These are phyloP conservation scores for Stygiomarasmius scandens DNA, from an alignment of 1,284 basidiomycete species.

Conservation along the genomic window DNA sequence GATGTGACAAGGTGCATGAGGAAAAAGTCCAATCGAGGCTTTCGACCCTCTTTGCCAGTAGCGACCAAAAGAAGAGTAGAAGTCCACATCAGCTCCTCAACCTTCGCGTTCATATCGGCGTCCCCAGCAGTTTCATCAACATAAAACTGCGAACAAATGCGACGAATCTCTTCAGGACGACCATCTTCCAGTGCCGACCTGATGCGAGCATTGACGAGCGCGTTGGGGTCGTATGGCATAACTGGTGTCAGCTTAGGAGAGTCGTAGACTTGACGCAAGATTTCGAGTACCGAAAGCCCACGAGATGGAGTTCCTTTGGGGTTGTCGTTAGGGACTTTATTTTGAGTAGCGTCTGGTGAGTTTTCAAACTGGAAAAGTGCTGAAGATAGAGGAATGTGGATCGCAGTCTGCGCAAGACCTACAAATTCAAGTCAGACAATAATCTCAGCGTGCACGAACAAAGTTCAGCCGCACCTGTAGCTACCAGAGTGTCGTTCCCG, in stretches of 20 bases:
- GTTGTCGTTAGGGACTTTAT: not conserved
- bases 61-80: slow-evolving; percentile 56
- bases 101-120: slow-evolving; percentile 42
- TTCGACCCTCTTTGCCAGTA: slow-evolving; percentile 50
- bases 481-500: slow-evolving; percentile 53
- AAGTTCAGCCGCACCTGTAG: slow-evolving; percentile 41
- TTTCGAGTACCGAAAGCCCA: slow-evolving; percentile 46
- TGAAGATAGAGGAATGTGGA: slow-evolving; percentile 40
- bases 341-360: slow-evolving; percentile 1
- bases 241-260: slow-evolving; percentile 53
- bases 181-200: slow-evolving; percentile 40
- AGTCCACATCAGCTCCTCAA: slow-evolving; percentile 58
- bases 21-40: slow-evolving; percentile 69
- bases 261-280: slow-evolving; percentile 58
- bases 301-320: slow-evolving; percentile 22
- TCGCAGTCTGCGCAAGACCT: slow-evolving; percentile 60
- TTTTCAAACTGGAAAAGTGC: slow-evolving; percentile 34
- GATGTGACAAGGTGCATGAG: slow-evolving; percentile 72
- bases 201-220: slow-evolving; percentile 39
- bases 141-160: slow-evolving; percentile 53
- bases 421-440: not conserved
- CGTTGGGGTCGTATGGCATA: slow-evolving; percentile 54
- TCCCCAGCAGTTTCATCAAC: slow-evolving; percentile 35
- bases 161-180: slow-evolving; percentile 47
- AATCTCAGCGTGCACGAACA: not conserved